Base-by-base conservation (phyloP, 768 basidiomycete genomes). In the Russula vinacea region DNA sequence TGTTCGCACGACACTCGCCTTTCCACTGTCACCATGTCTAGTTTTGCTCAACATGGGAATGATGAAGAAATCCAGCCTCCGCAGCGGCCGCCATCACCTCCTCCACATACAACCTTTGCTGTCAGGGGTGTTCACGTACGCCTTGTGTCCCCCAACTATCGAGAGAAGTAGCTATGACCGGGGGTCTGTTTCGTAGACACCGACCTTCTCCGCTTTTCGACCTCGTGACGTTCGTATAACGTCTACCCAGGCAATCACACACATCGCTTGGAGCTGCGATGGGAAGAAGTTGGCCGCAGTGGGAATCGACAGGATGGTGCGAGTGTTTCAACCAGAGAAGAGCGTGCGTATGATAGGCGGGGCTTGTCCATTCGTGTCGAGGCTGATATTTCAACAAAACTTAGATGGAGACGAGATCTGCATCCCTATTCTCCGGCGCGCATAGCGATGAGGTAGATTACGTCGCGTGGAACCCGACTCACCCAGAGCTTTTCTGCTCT, bases 211-310 rank as follows among this genome's bases (percentile, higher is more conserved):
- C 63, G 87, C 89, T 3, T 89, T 90, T 73, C 86, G 87, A 70
- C 89, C 89, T 7, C 82, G 89, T 71, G 88, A 91, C 72, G 81
- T 87, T 62, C 83, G 86, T 26, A 82, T 89, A 61, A 76, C 84
- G 5, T 85, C 83, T 54, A 73, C 82, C 19, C 86, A 88, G 69
- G 73, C 74, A 1, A 88, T 91, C 78, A 88, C 80, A 51, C 88
- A 90, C 71, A 84, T 92, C 58, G 87, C 89, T 0, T 93, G 90
- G 90, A 92, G 80, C 69, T 91, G 89, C 70, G 90, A 92, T 70
- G 90, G 90, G 19, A 86, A 86, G 77, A 87, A 87, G 62, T 78
- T 92, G 16, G 88, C 88, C 1, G 89, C 84, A n/a, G 89, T 89
- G 9, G 90, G 90, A 4, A 84, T 91, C 50, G 90, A 93, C 77